phyloP scores from a whole-genome alignment of 441 rosid species.

The Aleurites moluccanus region DNA sequence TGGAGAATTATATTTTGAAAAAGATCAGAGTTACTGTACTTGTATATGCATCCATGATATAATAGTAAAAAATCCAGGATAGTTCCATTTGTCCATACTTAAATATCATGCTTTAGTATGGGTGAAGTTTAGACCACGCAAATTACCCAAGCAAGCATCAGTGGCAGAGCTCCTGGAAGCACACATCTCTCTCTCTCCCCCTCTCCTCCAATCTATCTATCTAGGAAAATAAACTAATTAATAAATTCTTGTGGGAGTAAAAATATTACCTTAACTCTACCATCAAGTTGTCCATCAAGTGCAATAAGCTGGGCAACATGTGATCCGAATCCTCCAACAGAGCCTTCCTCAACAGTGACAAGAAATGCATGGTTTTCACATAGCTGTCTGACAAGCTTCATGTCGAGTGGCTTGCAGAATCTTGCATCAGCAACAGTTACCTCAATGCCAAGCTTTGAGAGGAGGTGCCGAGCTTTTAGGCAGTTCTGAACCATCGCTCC shows the following conservation, averaged over 20 bases:
- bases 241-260: neutral
- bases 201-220: too few relatives aligned
- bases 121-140: neutral
- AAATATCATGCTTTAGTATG: too few relatives aligned
- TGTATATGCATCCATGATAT: neutral
- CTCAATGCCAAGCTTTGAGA: conserved; percentile 68
- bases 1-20: conserved; percentile 27
- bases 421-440: conserved; percentile 95
- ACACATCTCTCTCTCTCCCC: neutral
- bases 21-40: neutral
- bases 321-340: conserved; percentile 89
- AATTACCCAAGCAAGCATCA: neutral
- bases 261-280: conserved; percentile 58
- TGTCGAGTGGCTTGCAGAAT: conserved; percentile 94
- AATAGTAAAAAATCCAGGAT: neutral
- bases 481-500: conserved; percentile 96
- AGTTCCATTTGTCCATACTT: too few relatives aligned
- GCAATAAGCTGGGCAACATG: conserved; percentile 86
- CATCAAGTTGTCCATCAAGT: conserved; percentile 88
- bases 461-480: conserved; percentile 75
- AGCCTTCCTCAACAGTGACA: conserved; percentile 89
- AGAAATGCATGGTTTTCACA: conserved; percentile 65
- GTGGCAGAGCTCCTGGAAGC: neutral
- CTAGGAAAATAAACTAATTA: conserved; percentile 7
- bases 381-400: conserved; percentile 64